A percentile compares a stretch with the other conserved stretches of the same genome.
These are phyloP conservation scores for Aureobasidium sp. DNA, from an alignment of 2,329 filamentous ascomycete species.

Conservation along the genomic window DNA sequence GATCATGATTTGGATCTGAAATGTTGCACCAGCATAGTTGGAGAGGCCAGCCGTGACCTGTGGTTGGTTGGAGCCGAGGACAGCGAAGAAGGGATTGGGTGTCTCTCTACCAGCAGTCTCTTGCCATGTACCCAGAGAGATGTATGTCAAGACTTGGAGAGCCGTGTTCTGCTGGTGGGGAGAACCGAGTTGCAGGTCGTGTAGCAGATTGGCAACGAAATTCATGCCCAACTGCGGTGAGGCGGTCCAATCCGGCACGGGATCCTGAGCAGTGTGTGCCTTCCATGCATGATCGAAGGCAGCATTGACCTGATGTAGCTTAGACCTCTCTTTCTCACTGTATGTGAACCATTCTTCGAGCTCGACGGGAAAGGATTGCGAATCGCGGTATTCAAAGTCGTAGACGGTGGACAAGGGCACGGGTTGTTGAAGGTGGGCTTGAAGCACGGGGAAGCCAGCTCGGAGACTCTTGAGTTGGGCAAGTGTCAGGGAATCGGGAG, in stretches of 20 bases:
- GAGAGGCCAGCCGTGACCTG: not conserved
- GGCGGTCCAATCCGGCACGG: conserved; percentile 58
- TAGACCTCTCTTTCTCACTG: conserved; percentile 74
- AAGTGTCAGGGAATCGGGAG: conserved; percentile 41
- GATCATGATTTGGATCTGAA: conserved; percentile 32
- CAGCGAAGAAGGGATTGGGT: conserved; percentile 11
- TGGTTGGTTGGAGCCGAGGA: conserved; percentile 7
- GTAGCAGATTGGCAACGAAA: conserved; percentile 49
- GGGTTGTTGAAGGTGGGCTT: conserved; percentile 24
- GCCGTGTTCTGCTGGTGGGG: conserved; percentile 28
- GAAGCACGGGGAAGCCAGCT: conserved; percentile 36
- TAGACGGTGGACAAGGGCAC: conserved; percentile 46
- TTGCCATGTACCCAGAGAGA: conserved; percentile 43
- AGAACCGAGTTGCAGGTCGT: conserved; percentile 28
- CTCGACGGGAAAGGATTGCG: conserved; percentile 66
- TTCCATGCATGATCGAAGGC: conserved; percentile 73
- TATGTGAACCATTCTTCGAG: conserved; percentile 98
- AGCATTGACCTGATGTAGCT: conserved; percentile 66
- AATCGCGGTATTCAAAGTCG: conserved; percentile 61
- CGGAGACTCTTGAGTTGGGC: conserved; percentile 41
- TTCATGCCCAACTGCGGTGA: conserved; percentile 46
- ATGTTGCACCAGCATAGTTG: conserved; percentile 10
- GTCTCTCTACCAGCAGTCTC: conserved; percentile 38
- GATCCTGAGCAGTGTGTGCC: conserved; percentile 29
- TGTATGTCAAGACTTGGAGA: conserved; percentile 41